phyloP scores from a whole-genome alignment of 108 stramenopile genomes.

The Pseudonitzschia multiseries region DNA sequence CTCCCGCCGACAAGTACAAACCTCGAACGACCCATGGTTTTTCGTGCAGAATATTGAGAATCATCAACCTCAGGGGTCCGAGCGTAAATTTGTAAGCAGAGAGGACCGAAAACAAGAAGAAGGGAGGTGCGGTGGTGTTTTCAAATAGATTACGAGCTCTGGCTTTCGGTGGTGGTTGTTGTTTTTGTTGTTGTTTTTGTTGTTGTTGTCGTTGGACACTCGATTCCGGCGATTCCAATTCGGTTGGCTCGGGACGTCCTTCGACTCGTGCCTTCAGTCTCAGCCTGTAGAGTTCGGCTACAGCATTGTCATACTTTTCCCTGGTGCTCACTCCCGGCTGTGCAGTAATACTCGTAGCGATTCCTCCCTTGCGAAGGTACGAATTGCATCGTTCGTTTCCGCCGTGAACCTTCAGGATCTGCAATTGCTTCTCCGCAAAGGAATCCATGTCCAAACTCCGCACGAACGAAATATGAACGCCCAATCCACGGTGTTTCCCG shows the following conservation, averaged over 20 bases:
- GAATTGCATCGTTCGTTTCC: constrained; percentile 34
- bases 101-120: neutral
- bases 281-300: constrained; percentile 27
- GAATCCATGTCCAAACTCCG: constrained; percentile 75
- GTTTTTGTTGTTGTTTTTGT: neutral
- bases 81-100: constrained; percentile 1
- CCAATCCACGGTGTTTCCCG: constrained; percentile 83
- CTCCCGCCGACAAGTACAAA: neutral
- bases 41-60: neutral
- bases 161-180: neutral
- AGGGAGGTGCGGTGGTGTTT: neutral
- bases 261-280: constrained; percentile 27
- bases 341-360: neutral
- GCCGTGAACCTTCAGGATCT: constrained; percentile 31
- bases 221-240: constrained; percentile 8
- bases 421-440: constrained; percentile 32
- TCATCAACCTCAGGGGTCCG: neutral
- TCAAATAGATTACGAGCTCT: neutral
- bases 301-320: constrained; percentile 17
- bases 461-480: constrained; percentile 95
- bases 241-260: constrained; percentile 43
- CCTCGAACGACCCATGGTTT: neutral
- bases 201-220: neutral
- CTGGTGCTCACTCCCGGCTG: neutral
- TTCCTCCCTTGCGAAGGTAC: constrained; percentile 19